Base-by-base conservation (phyloP, 148 eudicot species). In the Rhododendron henanense region DNA sequence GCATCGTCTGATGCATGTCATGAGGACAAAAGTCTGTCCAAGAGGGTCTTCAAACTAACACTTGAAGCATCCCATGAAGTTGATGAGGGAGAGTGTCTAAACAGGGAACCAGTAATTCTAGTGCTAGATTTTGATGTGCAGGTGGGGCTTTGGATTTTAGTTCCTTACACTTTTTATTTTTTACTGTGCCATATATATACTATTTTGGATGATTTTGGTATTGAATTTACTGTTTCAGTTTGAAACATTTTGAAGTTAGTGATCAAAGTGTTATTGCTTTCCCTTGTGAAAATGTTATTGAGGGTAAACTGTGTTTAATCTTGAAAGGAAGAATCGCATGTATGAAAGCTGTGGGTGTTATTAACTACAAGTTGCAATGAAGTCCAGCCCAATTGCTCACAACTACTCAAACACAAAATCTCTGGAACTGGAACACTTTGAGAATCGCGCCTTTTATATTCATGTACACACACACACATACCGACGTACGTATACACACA, bases 81-180 rank as follows among this genome's bases (percentile, higher is more conserved):
- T 89, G 94, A 90, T 71, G 89, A 90, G 88, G 92, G 90, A 88
- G 91, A 90, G 84, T 88, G 89, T 86, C 84, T 85, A 75, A 89
- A 84, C 77, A 90, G 93, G 88, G 93, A 90, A 47, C 96, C 98
- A 65, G 91, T 97, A 37, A 87, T 97, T 85, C 91, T 97, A 91
- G 96, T 97, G 85, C 87, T 94, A 80, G 99, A 97, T 83, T 89
- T 74, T 84, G 94, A 94, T 81, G 90, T 97, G 85, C 99, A 97
- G 98, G 99, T 97, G 84, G 47, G 88, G 81, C 59, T 84, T 86
- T 84, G 14, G 73, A 82, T 88, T 84, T n/a, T 28, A 15, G 25
- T 71, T 71, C 35, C 53, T 65, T 75, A 18, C 15, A 33, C 5
- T 55, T 55, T 76, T 19, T 79, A 28, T 37, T 5, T 33, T 74